These are phyloP conservation scores for Stereocaulon alpinum DNA, from an alignment of 495 filamentous ascomycete species.

Conservation along the genomic window DNA sequence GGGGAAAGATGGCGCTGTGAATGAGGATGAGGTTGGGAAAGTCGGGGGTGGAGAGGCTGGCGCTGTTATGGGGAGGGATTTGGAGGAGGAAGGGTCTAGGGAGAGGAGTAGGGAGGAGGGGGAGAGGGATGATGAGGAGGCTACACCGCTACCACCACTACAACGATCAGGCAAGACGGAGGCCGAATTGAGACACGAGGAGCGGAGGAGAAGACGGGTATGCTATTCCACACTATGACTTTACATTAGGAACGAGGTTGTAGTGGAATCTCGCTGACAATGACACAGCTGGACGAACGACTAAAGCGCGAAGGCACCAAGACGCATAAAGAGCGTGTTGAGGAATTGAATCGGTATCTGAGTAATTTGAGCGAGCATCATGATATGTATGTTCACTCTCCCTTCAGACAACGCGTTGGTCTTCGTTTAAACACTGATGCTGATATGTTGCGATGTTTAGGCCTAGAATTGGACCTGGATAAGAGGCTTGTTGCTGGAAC, in stretches of 20 bases:
- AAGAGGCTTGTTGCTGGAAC: conserved; percentile 18
- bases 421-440: background rate
- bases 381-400: conserved; percentile 60
- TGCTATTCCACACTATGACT: conserved; percentile 26
- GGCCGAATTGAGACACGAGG: conserved; percentile 69
- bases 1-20: background rate
- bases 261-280: conserved; percentile 7
- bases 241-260: background rate
- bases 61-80: conserved; percentile 19
- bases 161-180: conserved; percentile 58
- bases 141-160: conserved; percentile 6
- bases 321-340: conserved; percentile 93
- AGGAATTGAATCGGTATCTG: conserved; percentile 90
- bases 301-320: conserved; percentile 76
- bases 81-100: conserved; percentile 14
- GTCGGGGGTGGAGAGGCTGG: conserved; percentile 25
- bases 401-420: background rate
- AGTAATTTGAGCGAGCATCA: conserved; percentile 91
- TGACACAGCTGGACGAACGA: conserved; percentile 44
- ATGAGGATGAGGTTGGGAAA: background rate
- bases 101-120: conserved; percentile 12
- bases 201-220: conserved; percentile 70
- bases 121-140: conserved; percentile 18
- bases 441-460: conserved; percentile 21
- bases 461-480: conserved; percentile 71